Base-by-base conservation (phyloP, 2,329 filamentous ascomycete genomes). In the Blumeria graminis region DNA sequence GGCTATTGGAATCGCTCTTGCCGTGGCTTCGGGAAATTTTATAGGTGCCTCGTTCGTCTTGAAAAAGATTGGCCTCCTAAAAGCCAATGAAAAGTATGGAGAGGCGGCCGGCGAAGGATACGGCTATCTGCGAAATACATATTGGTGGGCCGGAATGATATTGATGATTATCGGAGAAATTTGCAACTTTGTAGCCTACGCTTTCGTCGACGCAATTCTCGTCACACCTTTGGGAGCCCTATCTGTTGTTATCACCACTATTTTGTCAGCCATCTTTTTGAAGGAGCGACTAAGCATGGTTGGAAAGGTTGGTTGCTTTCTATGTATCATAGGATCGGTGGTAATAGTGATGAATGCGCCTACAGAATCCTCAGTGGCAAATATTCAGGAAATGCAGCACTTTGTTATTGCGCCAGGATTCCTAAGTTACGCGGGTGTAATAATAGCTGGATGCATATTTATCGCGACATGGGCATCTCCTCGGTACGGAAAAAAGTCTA, bases 141-240 rank as follows among this genome's bases (percentile, higher is more conserved):
- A 78, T 72, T 98, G 92, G 92, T 98, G 92, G 92, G 69, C 73
- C 1, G 92, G 92, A 63, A 96, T 98, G 92, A 88, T 74, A 0
- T 75, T 96, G 58, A 96, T 98, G 92, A 94, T 96, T 63, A 64
- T 96, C 46, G 92, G 92, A 62, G 92, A 98, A 69, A 79, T 94
- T 57, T 94, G 87, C 77, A 98, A 98, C 70, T 94, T 96, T 68
- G 86, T 90, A 67, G 92, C 92, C 56, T 96, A 96, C 67, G 86
- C 88, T 57, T 96, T 96, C 64, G 92, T 92, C 60, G 92, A 96
- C 68, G 90, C 90, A 59, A 95, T 96, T 63, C 73, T 96, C 60
- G 90, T 96, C 56, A 95, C 90, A 0, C 89, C 90, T 4, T 74
- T 96, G 56, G 90, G 90, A 60, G 90, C 90, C 3, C 73, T 96